Conservation (phyloP, 768 basidiomycete species). For the Calocybe indica region DNA sequence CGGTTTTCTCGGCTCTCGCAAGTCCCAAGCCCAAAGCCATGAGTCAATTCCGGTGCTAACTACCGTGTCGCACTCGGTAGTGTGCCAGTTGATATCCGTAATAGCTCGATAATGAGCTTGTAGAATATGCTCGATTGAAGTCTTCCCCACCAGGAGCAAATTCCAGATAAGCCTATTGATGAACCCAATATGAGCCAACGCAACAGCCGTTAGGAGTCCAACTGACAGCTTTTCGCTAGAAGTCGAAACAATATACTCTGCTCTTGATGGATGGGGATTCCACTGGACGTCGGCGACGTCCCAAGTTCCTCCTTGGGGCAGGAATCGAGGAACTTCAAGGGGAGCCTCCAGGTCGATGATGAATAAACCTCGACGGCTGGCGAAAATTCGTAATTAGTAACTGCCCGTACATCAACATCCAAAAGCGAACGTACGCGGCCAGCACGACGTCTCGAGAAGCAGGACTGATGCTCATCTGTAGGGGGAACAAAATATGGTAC, state of each 20-base stretch:
- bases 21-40: constrained; percentile 93
- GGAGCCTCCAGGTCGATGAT: constrained; percentile 92
- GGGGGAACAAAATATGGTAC: constrained; percentile 5
- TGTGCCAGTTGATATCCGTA: constrained; percentile 98
- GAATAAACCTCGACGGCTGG: constrained; percentile 81
- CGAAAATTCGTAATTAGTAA: not conserved
- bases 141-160: constrained; percentile 63
- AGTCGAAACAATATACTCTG: constrained; percentile 82
- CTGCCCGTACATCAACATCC: not conserved
- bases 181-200: not conserved
- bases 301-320: constrained; percentile 96
- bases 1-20: constrained; percentile 65
- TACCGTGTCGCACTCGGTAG: constrained; percentile 75
- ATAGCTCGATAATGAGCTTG: constrained; percentile 92
- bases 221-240: constrained; percentile 83
- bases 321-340: constrained; percentile 81
- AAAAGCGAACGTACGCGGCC: constrained; percentile 53
- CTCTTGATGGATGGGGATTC: constrained; percentile 76
- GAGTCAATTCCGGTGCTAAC: constrained; percentile 91
- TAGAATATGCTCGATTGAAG: constrained; percentile 79
- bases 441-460: constrained; percentile 84
- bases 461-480: constrained; percentile 88
- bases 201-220: not conserved
- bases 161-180: constrained; percentile 84
- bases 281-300: constrained; percentile 92